Conservation (phyloP, 1,284 basidiomycete species). For the Peniophora sp. region DNA sequence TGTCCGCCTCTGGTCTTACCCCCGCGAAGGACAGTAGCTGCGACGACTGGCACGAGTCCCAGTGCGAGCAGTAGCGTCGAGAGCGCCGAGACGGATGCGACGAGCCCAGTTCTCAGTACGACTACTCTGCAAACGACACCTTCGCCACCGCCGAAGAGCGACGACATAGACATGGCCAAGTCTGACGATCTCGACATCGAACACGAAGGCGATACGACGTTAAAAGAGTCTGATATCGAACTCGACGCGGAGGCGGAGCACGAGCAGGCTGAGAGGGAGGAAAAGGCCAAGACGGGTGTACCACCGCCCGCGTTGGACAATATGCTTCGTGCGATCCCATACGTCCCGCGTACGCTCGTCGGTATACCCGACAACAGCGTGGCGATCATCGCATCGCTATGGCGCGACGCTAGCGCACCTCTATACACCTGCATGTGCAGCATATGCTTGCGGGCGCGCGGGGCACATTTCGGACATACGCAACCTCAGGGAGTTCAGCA, state of each 20-base stretch:
- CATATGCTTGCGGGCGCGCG: constrained; percentile 56
- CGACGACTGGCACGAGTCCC: constrained; percentile 38
- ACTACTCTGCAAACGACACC: constrained; percentile 68
- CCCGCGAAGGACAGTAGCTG: constrained; percentile 32
- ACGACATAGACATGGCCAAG: constrained; percentile 3
- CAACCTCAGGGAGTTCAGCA: constrained; percentile 26
- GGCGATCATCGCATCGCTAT: constrained; percentile 48
- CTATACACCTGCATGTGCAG: constrained; percentile 64
- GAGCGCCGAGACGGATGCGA: constrained; percentile 35
- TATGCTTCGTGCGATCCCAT: constrained; percentile 56
- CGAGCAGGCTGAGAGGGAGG: constrained; percentile 22
- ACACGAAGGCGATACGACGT: not conserved
- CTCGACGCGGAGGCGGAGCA: no score
- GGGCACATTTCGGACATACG: constrained; percentile 22
- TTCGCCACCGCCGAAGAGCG: constrained; percentile 50
- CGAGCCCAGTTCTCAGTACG: constrained; percentile 70
- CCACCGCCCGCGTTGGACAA: constrained; percentile 51
- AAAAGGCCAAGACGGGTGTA: constrained; percentile 29
- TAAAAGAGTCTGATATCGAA: not conserved
- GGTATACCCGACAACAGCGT: constrained; percentile 55
- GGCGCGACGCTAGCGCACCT: constrained; percentile 64
- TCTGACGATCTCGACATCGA: not conserved
- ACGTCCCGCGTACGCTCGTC: constrained; percentile 51
- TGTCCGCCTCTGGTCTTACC: constrained; percentile 11
- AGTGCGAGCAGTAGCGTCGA: not conserved